These are phyloP conservation scores for Malassezia sympodialis DNA, from an alignment of 1,284 basidiomycete genomes.

Conservation along the genomic window DNA sequence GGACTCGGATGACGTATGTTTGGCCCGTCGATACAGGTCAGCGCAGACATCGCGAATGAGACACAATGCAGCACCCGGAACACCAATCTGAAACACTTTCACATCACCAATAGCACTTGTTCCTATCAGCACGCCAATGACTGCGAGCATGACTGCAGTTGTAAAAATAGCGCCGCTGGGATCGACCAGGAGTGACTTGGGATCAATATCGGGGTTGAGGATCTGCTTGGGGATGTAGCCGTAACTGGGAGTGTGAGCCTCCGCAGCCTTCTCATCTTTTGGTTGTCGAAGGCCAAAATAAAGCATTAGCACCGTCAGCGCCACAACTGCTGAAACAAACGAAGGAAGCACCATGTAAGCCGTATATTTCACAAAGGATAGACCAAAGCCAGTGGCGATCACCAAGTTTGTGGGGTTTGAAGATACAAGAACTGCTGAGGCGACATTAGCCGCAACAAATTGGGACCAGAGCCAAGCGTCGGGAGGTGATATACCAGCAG, in stretches of 20 bases:
- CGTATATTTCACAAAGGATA: conserved; percentile 40
- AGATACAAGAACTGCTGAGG: conserved; percentile 49
- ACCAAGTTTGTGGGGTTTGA: conserved; percentile 50
- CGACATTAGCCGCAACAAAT: conserved; percentile 69
- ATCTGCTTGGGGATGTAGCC: conserved; percentile 50
- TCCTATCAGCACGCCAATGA: conserved; percentile 56
- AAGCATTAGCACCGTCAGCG: conserved; percentile 26
- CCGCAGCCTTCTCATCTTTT: not conserved
- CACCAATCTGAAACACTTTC: conserved; percentile 60
- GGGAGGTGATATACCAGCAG: conserved; percentile 57
- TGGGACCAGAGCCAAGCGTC: conserved; percentile 62
- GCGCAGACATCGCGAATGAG: conserved; percentile 56
- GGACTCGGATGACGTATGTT: not conserved
- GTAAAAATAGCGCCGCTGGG: conserved; percentile 54
- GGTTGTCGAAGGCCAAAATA: conserved; percentile 21
- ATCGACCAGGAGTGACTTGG: conserved; percentile 53
- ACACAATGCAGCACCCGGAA: conserved; percentile 73
- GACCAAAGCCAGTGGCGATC: conserved; percentile 42
- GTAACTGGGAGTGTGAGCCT: conserved; percentile 6
- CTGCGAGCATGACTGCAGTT: conserved; percentile 52
- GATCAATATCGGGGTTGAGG: conserved; percentile 51
- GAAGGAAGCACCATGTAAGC: conserved; percentile 43
- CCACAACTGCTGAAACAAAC: conserved; percentile 27
- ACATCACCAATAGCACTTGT: conserved; percentile 54
- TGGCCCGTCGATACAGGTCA: conserved; percentile 17